A percentile compares a stretch with the other conserved stretches of the same genome.
Conservation (phyloP, 768 basidiomycete species). For the Tubosaeta sp. region DNA sequence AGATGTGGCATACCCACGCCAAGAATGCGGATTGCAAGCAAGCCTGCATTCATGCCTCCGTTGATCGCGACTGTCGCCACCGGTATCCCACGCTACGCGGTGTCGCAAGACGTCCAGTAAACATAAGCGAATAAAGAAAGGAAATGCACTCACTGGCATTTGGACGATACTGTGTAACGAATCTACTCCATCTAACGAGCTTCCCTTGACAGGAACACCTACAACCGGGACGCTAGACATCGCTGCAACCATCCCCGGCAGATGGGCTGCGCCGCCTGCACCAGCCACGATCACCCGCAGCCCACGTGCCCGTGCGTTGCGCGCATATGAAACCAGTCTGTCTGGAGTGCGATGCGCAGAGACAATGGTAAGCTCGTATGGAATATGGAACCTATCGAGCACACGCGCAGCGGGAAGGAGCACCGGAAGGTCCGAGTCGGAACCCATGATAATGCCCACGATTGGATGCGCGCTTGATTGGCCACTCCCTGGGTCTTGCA, state of each 20-base stretch:
- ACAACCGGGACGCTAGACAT: slow-evolving; percentile 91
- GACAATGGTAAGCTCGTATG: slow-evolving; percentile 93
- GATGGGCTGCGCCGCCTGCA: slow-evolving; percentile 96
- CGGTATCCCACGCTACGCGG: slow-evolving; percentile 81
- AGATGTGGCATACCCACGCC: slow-evolving; percentile 67
- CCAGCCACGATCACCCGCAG: slow-evolving; percentile 83
- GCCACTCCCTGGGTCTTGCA: slow-evolving; percentile 42
- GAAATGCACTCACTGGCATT: slow-evolving; percentile 73
- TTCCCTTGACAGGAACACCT: slow-evolving; percentile 96
- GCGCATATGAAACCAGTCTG: slow-evolving; percentile 77
- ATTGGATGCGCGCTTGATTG: slow-evolving; percentile 68
- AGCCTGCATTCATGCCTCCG: slow-evolving; percentile 88
- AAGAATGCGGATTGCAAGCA: slow-evolving; percentile 90
- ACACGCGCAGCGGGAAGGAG: slow-evolving; percentile 88
- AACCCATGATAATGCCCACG: slow-evolving; percentile 96
- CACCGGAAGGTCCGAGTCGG: slow-evolving; percentile 93
- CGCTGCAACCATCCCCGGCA: slow-evolving; percentile 97
- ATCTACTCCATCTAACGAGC: slow-evolving; percentile 91
- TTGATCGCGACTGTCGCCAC: slow-evolving; percentile 98
- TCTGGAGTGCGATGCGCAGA: slow-evolving; percentile 96
- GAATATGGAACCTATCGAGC: slow-evolving; percentile 75
- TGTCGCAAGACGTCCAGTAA: neutral
- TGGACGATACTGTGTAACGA: slow-evolving; percentile 97
- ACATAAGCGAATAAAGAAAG: neutral
- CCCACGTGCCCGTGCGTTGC: slow-evolving; percentile 63